phyloP scores from a whole-genome alignment of 768 basidiomycete genomes.

The Suillus cothurnatus region DNA sequence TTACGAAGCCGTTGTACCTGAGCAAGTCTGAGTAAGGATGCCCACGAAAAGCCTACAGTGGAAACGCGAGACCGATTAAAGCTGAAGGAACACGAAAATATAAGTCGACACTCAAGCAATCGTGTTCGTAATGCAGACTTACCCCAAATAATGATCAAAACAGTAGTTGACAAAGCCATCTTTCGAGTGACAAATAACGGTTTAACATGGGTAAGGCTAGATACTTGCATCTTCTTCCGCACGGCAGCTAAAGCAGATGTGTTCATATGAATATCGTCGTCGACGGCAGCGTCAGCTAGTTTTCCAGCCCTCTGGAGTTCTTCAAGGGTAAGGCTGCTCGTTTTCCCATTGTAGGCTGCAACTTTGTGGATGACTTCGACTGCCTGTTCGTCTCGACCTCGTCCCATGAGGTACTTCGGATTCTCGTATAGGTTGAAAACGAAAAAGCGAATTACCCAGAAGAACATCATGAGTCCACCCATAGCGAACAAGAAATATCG shows the following conservation, averaged over 20 bases:
- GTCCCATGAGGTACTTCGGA: slow-evolving; percentile 72
- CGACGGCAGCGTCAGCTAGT: slow-evolving; percentile 12
- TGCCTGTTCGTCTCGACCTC: slow-evolving; percentile 62
- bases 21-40: neutral
- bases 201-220: slow-evolving; percentile 46
- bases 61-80: slow-evolving; percentile 77
- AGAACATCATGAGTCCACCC: slow-evolving; percentile 68
- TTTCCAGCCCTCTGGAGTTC: slow-evolving; percentile 39
- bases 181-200: slow-evolving; percentile 52
- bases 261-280: slow-evolving; percentile 27
- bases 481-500: slow-evolving; percentile 73
- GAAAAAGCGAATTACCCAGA: slow-evolving; percentile 66
- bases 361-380: slow-evolving; percentile 63
- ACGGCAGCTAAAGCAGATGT: slow-evolving; percentile 41
- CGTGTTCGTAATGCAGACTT: slow-evolving; percentile 6
- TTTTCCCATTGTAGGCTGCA: slow-evolving; percentile 60
- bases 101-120: neutral
- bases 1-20: slow-evolving; percentile 55
- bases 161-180: slow-evolving; percentile 50
- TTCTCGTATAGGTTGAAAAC: slow-evolving; percentile 69
- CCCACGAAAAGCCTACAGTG: slow-evolving; percentile 44
- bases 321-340: slow-evolving; percentile 50
- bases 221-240: slow-evolving; percentile 39
- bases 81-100: slow-evolving; percentile 37
- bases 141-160: slow-evolving; percentile 60